Conservation (phyloP, 2,329 filamentous ascomycete genomes). For the Calonectria pseudoreteaudii region DNA sequence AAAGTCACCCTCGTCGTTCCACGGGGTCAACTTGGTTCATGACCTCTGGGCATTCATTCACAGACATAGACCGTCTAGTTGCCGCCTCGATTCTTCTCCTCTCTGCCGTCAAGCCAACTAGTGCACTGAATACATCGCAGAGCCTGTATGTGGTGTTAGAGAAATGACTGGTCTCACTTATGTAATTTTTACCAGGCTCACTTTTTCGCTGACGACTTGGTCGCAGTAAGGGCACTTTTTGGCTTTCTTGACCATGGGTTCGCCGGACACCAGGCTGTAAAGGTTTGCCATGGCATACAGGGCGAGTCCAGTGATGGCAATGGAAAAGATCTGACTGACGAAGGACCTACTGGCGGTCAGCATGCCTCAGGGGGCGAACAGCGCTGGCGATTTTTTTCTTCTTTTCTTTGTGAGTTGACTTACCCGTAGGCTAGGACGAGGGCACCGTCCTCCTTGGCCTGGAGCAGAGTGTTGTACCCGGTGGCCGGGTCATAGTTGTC, state of each 20-base stretch:
- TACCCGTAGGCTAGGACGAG: slow-evolving; percentile 79
- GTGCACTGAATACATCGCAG: slow-evolving; percentile 62
- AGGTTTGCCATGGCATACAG: slow-evolving; percentile 73
- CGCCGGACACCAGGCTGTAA: slow-evolving; percentile 71
- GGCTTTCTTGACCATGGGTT: slow-evolving; percentile 78
- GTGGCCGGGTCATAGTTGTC: slow-evolving; percentile 61
- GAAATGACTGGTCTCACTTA: background rate
- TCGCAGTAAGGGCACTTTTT: slow-evolving; percentile 77
- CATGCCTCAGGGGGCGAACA: too few species aligned
- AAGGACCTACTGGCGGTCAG: slow-evolving; percentile 60
- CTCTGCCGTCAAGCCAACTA: slow-evolving; percentile 64
- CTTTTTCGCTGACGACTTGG: slow-evolving; percentile 73
- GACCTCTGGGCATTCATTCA: background rate
- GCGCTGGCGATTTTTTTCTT: too few species aligned
- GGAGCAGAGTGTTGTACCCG: slow-evolving; percentile 77
- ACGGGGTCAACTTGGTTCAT: background rate
- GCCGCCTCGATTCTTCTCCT: slow-evolving; percentile 48
- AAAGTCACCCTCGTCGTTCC: background rate
- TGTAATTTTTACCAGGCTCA: slow-evolving; percentile 38
- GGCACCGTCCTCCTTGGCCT: slow-evolving; percentile 77
- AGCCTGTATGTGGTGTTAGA: slow-evolving; percentile 46
- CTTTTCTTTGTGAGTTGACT: slow-evolving; percentile 40
- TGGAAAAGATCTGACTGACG: slow-evolving; percentile 73
- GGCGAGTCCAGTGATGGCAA: slow-evolving; percentile 72
- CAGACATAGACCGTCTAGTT: background rate